Base-by-base conservation (phyloP, 2,329 filamentous ascomycete genomes). In the Bipolaris oryzae region DNA sequence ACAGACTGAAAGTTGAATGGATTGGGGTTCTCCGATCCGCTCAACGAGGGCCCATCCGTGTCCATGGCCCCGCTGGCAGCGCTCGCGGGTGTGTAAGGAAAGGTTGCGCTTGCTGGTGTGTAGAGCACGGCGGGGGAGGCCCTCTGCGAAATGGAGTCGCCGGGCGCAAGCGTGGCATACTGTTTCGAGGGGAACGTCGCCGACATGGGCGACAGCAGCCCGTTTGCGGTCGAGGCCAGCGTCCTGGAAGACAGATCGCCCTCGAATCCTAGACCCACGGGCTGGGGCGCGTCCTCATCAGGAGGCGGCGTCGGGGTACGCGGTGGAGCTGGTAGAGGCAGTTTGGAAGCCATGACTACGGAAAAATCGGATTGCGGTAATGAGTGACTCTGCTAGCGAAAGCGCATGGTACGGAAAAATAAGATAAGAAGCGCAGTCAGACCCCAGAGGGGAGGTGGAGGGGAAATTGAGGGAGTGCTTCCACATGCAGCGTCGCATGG, bases 1-100 rank as follows among this genome's bases (percentile, higher is more conserved):
- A 78, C 73, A 1, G 94, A 90, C 78, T 96, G 87, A 77, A 98
- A 98, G 78, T 98, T 98, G 85, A 99, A 98, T 0, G 94, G 94
- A 63, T 88, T 90, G 54, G 79, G 80, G 57, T 70, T 74, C 39
- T 76, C 73, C 10, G 71, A 70, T 7, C 67, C 68, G 50, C 64
- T 73, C 63, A 69, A 44, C 7, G 71, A 73, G 15, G 70, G 64
- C 23, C 63, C 57, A 18, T 74, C 72, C 11, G 62, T 65, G 39
- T 74, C 72, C 38, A 63, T 72, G 23, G 61, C 59, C 1, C 67
- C 71, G 50, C 68, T 73, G 45, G 64, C 53, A 31, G 62, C 62
- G 50, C 66, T 76, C 44, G 63, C 66, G 15, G 70, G 69, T 3
- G 68, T 76, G 38, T 68, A 67, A 2, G 72, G 72, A 34, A 75